A percentile compares a stretch with the other conserved stretches of the same genome.
Evolutionary conservation across 2,329 filamentous ascomycete species (phyloP).

Genomic region (Tricladium varicosporioides): DNA sequence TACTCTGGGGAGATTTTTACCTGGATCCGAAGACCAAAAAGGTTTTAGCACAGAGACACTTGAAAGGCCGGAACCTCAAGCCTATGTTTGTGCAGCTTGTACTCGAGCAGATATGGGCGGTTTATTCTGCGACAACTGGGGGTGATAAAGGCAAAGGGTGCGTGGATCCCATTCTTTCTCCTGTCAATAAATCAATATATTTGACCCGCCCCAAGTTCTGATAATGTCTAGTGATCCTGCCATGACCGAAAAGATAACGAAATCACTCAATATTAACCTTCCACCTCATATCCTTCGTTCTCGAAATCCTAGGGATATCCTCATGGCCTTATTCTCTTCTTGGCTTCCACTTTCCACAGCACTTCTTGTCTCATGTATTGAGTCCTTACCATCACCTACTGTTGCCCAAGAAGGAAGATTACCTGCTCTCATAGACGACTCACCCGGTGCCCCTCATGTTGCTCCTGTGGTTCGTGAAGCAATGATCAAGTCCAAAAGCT

Average conservation of each 20-base stretch:
- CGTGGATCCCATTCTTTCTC: constrained; percentile 41
- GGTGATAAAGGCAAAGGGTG: constrained; percentile 79
- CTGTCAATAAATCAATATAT: constrained; percentile 26
- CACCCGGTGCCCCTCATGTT: constrained; percentile 73
- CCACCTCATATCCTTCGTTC: constrained; percentile 82
- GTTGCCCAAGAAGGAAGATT: constrained; percentile 77
- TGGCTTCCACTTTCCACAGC: constrained; percentile 95
- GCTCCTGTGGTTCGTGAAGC: constrained; percentile 70
- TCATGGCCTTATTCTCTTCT: constrained; percentile 81
- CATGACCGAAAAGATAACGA: constrained; percentile 91
- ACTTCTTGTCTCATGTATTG: constrained; percentile 87
- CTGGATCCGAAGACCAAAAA: constrained; percentile 96
- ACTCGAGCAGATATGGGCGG: constrained; percentile 92
- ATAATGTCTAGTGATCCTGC: constrained; percentile 61
- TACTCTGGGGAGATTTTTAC: constrained; percentile 96
- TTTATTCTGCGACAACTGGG: constrained; percentile 86
- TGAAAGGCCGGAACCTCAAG: constrained; percentile 88
- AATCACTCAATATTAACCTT: constrained; percentile 80
- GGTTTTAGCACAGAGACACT: constrained; percentile 83
- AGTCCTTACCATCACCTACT: constrained; percentile 83
- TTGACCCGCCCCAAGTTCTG: constrained; percentile 19
- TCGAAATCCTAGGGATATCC: constrained; percentile 76
- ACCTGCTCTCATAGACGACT: constrained; percentile 73
- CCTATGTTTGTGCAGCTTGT: constrained; percentile 98
- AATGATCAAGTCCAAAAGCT: constrained; percentile 76